Evolutionary conservation across 2,329 filamentous ascomycete species (phyloP).

Genomic region (Zarea fungicola): DNA sequence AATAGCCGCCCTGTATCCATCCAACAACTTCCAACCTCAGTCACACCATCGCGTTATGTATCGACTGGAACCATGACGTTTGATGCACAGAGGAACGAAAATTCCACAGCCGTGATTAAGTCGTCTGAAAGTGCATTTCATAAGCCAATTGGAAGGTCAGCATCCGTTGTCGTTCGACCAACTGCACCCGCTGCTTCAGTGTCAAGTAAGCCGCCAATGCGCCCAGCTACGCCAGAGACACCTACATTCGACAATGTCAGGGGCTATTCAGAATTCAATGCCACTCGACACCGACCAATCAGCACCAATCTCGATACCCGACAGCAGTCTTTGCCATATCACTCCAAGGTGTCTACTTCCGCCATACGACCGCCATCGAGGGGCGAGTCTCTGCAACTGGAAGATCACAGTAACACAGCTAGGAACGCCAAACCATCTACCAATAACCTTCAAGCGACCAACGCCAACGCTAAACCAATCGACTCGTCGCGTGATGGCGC

Average conservation of each 20-base stretch:
- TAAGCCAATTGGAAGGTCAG: slow-evolving; percentile 4
- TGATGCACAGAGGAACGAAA: slow-evolving; percentile 49
- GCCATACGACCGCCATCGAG: background rate
- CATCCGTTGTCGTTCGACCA: slow-evolving; percentile 2
- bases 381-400: background rate
- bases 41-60: slow-evolving; percentile 33
- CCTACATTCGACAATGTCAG: slow-evolving; percentile 11
- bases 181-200: background rate
- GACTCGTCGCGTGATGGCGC: slow-evolving; percentile 71
- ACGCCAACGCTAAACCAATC: background rate
- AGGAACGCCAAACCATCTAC: background rate
- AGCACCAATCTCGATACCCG: slow-evolving; percentile 71
- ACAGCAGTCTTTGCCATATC: background rate
- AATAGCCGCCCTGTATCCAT: slow-evolving; percentile 19
- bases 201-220: background rate
- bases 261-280: slow-evolving; percentile 23
- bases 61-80: slow-evolving; percentile 76
- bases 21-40: slow-evolving; percentile 15
- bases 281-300: slow-evolving; percentile 59
- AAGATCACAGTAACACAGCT: background rate
- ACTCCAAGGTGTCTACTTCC: slow-evolving; percentile 64
- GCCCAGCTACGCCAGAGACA: slow-evolving; percentile 4
- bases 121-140: slow-evolving; percentile 21
- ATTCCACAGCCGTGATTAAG: slow-evolving; percentile 31
- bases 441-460: background rate